Evolutionary conservation across 164 flowering plant genomes (phyloP).

Genomic region (Sedum album): DNA sequence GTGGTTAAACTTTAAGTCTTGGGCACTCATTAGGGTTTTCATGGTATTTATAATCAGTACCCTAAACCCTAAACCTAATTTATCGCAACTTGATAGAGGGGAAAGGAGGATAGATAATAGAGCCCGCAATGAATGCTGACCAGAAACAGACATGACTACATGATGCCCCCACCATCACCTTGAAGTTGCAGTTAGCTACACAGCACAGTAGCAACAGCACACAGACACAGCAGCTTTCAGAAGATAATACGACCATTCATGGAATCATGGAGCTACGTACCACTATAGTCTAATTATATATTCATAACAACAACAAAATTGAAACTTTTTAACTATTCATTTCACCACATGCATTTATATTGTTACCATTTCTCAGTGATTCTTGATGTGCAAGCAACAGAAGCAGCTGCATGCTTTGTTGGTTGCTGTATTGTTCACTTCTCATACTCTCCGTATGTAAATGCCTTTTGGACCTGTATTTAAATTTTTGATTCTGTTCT

Average conservation of each 20-base stretch:
- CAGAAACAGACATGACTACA: slow-evolving; percentile 43
- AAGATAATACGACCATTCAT: slow-evolving; percentile 4
- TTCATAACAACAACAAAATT: no score
- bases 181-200: background rate
- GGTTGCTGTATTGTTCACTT: background rate
- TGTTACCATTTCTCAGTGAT: background rate
- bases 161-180: slow-evolving; percentile 8
- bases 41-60: background rate
- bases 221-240: background rate
- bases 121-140: slow-evolving; percentile 64
- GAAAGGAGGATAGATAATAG: background rate
- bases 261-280: background rate
- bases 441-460: no score
- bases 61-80: background rate
- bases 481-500: background rate
- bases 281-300: background rate
- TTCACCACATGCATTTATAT: background rate
- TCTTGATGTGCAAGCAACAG: background rate
- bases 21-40: no score
- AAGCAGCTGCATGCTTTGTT: background rate
- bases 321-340: slow-evolving; percentile 4
- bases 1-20: background rate
- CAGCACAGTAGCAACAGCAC: background rate
- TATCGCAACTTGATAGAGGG: background rate
- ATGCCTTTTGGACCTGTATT: no score